Evolutionary conservation across 1,139 yeast genomes (phyloP), one percentile per base, ranked within the genome.

Genomic region (Sugiyamaella castrensis): DNA sequence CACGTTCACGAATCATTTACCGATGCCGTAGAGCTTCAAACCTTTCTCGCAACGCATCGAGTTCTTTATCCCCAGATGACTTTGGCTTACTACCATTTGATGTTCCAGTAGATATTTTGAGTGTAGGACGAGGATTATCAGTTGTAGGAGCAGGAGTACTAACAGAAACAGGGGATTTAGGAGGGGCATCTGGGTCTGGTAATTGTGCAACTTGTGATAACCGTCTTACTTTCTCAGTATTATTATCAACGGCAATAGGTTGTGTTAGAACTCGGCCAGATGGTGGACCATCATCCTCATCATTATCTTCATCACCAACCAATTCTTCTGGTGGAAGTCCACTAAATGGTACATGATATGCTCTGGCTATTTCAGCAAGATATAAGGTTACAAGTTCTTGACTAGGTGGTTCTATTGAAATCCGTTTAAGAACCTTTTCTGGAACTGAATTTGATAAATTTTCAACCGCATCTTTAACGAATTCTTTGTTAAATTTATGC

Each of bases 331-430:
- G 74, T 2, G 65, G 66, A 49, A 82, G 63, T 19, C 80, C 83
- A 41, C 87, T 80, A 61, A 80, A 87, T 0, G 91, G 87, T 1
- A 83, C 94, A 37, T 76, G 76, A 63, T 89, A 89, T 0, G 95
- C 87, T 52, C 75, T 73, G 1, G 96, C 95, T 53, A 89, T 88
- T 61, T 89, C 97, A 51, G 79, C 72, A 54, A 89, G 70, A 62
- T 89, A 89, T 53, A 86, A 67, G 24, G 77, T 74, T 1, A 88
- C 95, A 52, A 88, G 72, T 26, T 76, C 80, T 37, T 73, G 76
- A 4, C 76, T 69, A 0, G 96, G 96, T 2, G 95, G 82, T 45
- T 77, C 81, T 2, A 84, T 78, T 19, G 76, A 72, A 55, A 94
- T 81, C 53, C 92, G 71, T 45, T 75, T 75, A 19, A 76, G 58